These are phyloP conservation scores for Malassezia globosa DNA, from an alignment of 1,284 basidiomycete species.

Conservation along the genomic window DNA sequence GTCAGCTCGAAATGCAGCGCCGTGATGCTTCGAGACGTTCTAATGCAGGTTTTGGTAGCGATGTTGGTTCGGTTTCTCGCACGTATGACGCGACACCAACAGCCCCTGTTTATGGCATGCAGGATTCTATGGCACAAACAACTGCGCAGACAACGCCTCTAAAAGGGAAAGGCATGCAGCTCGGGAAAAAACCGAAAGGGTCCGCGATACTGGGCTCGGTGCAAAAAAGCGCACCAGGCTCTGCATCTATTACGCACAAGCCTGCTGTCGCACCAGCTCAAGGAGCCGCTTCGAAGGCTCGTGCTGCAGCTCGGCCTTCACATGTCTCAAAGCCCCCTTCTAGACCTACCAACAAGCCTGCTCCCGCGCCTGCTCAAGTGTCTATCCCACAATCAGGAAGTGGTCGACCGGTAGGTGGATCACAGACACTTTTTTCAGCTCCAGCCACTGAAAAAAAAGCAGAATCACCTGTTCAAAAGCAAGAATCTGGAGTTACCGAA, in stretches of 20 bases:
- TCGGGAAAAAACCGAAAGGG: slow-evolving; percentile 85
- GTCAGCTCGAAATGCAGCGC: slow-evolving; percentile 95
- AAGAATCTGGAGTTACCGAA: too few species aligned
- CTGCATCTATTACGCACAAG: background rate
- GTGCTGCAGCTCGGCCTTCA: background rate
- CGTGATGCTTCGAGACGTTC: slow-evolving; percentile 50
- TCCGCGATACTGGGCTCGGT: slow-evolving; percentile 75
- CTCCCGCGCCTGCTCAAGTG: too few species aligned
- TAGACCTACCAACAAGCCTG: too few species aligned
- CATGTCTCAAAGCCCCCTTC: background rate
- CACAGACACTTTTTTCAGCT: too few species aligned
- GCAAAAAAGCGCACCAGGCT: slow-evolving; percentile 49
- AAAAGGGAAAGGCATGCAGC: slow-evolving; percentile 92
- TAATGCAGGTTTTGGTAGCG: slow-evolving; percentile 22
- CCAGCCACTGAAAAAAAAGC: too few species aligned
- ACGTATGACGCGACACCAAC: slow-evolving; percentile 31
- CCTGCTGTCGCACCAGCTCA: background rate
- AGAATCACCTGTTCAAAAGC: too few species aligned
- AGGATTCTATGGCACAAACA: slow-evolving; percentile 17
- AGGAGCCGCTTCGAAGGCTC: background rate
- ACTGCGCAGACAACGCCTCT: slow-evolving; percentile 56
- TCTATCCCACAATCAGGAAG: too few species aligned
- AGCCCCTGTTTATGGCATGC: slow-evolving; percentile 25
- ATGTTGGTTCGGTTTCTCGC: slow-evolving; percentile 19
- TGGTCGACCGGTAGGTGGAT: too few species aligned